These are phyloP conservation scores for Centella asiatica DNA, from an alignment of 129 eudicot genomes.

Conservation along the genomic window DNA sequence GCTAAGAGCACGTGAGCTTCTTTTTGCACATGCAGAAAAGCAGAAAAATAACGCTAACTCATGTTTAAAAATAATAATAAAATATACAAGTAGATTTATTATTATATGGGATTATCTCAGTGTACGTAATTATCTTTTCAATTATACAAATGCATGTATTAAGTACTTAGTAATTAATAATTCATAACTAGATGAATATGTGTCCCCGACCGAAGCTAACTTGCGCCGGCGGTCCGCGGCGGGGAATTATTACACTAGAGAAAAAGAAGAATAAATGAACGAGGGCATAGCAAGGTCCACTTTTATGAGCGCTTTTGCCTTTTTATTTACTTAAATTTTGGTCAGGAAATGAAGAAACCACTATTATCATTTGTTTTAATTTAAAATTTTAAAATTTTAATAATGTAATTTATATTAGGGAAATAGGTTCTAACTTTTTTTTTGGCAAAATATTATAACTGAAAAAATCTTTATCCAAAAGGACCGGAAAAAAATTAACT, in stretches of 20 bases:
- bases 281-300: conserved; percentile 14
- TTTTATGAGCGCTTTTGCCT: conserved; percentile 20
- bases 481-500: no score
- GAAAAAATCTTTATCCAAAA: no score
- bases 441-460: no score
- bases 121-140: no score
- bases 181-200: no score
- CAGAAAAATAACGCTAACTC: conserved; percentile 22
- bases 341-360: conserved; percentile 40
- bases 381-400: no score
- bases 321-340: no score
- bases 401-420: no score
- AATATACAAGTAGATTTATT: background rate
- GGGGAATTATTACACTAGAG: background rate
- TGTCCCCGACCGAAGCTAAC: background rate
- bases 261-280: background rate
- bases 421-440: no score
- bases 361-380: no score
- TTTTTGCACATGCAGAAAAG: conserved; percentile 63
- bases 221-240: conserved; percentile 16
- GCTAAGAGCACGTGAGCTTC: conserved; percentile 48
- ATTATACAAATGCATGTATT: no score
- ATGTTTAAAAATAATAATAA: background rate
- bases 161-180: no score
- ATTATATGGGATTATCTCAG: background rate